Evolutionary conservation across 768 basidiomycete genomes (phyloP), one percentile per base, ranked within the genome.

Genomic region (Tulasnella sp.): DNA sequence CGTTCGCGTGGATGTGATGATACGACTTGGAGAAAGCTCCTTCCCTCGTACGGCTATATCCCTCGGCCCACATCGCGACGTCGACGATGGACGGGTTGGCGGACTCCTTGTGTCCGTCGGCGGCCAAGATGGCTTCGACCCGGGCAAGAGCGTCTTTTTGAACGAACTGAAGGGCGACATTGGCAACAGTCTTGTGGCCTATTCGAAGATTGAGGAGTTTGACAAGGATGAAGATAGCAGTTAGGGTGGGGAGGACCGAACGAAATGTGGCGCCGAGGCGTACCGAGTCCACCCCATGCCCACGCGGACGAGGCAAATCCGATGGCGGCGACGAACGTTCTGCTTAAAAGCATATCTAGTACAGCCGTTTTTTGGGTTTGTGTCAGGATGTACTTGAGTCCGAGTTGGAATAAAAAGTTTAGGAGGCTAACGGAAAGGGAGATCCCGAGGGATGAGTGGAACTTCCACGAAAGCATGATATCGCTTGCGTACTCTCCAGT

Each of bases 41-140:
- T 15, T 11, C 74, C 20, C n/a, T 51, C 29, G 0, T 26, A 6
- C 37, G 20, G 15, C 46, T 20, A 5, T 4, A 75, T 7, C 5
- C 7, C 35, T 75, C 78, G 39, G 77, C 77, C 77, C 77, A 78
- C 15, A 7, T 46, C 0, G 77, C 37, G 15, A 78, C 77, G 42
- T 73, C 71, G 7, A 78, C 26, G 29, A 73, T 13, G 4, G 40
- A 46, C 2, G 57, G 48, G 32, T 35, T 76, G 9, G 0, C 7
- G 37, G 35, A 37, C 26, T 37, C 39, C 13, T 20, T 23, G 74
- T 55, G 35, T 75, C 48, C 42, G 55, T 75, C 74, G 29, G 46
- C 55, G 26, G 74, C 48, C 48, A 75, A 18, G 29, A 77, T n/a
- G 20, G 35, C n/a, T n/a, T 69, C 67, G 35, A 77, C 75, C 0